phyloP scores from a whole-genome alignment of 768 basidiomycete genomes.

The Boletus rubescentipes region DNA sequence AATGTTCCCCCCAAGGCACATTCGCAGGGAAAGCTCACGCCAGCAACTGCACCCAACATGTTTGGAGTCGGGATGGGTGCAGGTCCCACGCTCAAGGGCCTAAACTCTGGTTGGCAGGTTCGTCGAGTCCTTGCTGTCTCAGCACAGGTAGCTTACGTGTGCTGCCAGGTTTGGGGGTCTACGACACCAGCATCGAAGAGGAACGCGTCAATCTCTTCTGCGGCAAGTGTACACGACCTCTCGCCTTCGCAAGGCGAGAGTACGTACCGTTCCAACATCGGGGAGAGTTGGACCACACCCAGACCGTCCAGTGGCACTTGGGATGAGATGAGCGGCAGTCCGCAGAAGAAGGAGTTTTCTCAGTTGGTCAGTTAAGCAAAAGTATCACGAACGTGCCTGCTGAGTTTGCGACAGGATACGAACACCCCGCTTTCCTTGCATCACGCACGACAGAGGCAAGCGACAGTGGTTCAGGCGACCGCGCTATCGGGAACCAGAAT shows the following conservation, averaged over 20 bases:
- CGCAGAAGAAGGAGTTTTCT: slow-evolving; percentile 50
- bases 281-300: slow-evolving; percentile 52
- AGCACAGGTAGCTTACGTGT: slow-evolving; percentile 10
- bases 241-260: slow-evolving; percentile 45
- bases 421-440: slow-evolving; percentile 43
- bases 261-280: slow-evolving; percentile 45
- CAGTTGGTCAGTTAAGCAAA: slow-evolving; percentile 43
- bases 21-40: slow-evolving; percentile 47
- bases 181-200: slow-evolving; percentile 49
- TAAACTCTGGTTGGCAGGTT: slow-evolving; percentile 71
- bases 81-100: slow-evolving; percentile 47
- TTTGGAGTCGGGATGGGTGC: slow-evolving; percentile 52
- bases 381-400: slow-evolving; percentile 1
- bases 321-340: slow-evolving; percentile 54
- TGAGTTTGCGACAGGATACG: slow-evolving; percentile 38
- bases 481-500: slow-evolving; percentile 41
- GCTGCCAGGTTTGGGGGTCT: slow-evolving; percentile 57
- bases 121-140: slow-evolving; percentile 23
- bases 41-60: slow-evolving; percentile 44
- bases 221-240: slow-evolving; percentile 50
- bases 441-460: slow-evolving; percentile 48
- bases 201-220: slow-evolving; percentile 64
- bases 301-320: slow-evolving; percentile 55
- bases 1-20: slow-evolving; percentile 32
- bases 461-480: slow-evolving; percentile 36